Conservation (phyloP, 768 basidiomycete genomes). For the Lactifluus rugatus region DNA sequence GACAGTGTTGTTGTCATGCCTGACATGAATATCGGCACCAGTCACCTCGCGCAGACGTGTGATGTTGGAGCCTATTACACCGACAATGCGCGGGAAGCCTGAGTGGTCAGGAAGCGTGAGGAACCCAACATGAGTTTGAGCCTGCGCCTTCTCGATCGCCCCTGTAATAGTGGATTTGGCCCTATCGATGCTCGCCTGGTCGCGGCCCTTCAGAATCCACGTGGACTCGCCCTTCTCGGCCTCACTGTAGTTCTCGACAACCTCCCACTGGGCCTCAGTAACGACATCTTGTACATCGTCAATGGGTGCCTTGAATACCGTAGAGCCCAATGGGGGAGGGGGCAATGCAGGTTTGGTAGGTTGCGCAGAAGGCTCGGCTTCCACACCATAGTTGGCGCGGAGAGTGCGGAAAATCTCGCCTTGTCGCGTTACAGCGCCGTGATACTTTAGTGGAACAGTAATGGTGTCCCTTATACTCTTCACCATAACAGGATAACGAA, state of each 20-base stretch:
- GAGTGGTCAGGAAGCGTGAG: constrained; percentile 74
- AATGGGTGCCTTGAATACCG: constrained; percentile 63
- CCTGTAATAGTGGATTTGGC: constrained; percentile 59
- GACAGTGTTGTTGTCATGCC: constrained; percentile 80
- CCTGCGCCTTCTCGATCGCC: constrained; percentile 61
- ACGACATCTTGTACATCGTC: constrained; percentile 51
- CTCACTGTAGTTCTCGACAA: constrained; percentile 68
- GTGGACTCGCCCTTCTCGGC: constrained; percentile 74
- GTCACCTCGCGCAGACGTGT: constrained; percentile 80
- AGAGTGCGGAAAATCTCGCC: constrained; percentile 81
- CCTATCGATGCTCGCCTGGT: constrained; percentile 65
- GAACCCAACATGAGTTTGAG: constrained; percentile 74
- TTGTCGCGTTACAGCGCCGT: constrained; percentile 79
- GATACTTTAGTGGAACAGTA: constrained; percentile 75
- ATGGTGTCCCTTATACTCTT: constrained; percentile 46
- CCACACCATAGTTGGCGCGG: constrained; percentile 59
- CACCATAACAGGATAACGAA: constrained; percentile 25
- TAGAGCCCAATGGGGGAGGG: constrained; percentile 37
- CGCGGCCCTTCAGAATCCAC: constrained; percentile 79
- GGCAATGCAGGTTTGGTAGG: constrained; percentile 56
- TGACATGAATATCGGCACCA: constrained; percentile 85
- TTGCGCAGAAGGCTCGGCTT: constrained; percentile 64
- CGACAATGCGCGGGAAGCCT: constrained; percentile 88
- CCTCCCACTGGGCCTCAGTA: constrained; percentile 58
- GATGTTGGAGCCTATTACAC: constrained; percentile 84